phyloP scores from a whole-genome alignment of 306 rosid genomes.

The Hippophae gyantsensis region DNA sequence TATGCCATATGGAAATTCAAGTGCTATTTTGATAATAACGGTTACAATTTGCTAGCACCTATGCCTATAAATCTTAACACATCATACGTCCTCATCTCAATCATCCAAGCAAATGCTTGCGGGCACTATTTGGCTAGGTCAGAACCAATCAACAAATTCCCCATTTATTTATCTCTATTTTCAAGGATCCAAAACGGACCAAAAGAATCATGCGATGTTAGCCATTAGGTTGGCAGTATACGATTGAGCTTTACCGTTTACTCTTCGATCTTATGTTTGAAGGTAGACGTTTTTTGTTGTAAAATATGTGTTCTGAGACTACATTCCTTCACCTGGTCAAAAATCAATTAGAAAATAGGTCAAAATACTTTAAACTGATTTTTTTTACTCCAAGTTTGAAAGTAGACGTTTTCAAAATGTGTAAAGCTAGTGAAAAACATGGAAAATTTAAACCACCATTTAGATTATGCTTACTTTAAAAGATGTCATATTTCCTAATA shows the following conservation, averaged over 20 bases:
- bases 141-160: conserved; percentile 16
- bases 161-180: conserved; percentile 16
- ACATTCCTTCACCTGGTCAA: conserved; percentile 62
- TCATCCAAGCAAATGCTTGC: conserved; percentile 16
- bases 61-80: conserved; percentile 16
- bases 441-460: too few relatives aligned
- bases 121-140: conserved; percentile 22
- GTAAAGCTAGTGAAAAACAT: too few relatives aligned
- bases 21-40: conserved; percentile 32
- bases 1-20: conserved; percentile 17
- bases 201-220: conserved; percentile 17
- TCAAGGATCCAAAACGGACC: conserved; percentile 3
- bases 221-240: conserved; percentile 5
- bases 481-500: too few relatives aligned
- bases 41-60: conserved; percentile 29
- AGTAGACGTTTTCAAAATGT: too few relatives aligned
- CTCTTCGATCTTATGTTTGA: conserved; percentile 31
- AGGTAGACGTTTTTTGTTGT: conserved; percentile 43
- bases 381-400: too few relatives aligned
- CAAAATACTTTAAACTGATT: not conserved
- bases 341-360: conserved; percentile 5
- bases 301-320: conserved; percentile 67
- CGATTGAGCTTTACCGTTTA: conserved; percentile 11
- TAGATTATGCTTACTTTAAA: too few relatives aligned
- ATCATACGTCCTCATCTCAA: conserved; percentile 18